Conservation (phyloP, 2,329 filamentous ascomycete genomes). For the Tetracladium maxilliforme region DNA sequence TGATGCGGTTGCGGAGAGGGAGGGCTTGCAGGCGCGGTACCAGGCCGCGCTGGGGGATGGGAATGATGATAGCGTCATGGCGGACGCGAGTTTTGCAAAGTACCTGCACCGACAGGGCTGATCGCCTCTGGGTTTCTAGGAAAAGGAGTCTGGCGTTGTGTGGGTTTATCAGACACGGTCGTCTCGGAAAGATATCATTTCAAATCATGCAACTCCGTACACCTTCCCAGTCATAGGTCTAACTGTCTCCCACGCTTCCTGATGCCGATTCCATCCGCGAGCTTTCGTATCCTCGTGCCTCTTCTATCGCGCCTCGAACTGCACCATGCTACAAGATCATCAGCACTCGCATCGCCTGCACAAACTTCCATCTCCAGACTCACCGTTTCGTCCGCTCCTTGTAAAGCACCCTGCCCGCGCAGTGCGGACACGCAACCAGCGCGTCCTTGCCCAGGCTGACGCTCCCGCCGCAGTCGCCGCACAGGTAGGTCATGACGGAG, state of each 20-base stretch:
- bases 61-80: conserved; percentile 26
- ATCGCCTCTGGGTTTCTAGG: no score
- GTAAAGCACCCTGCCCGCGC: conserved; percentile 88
- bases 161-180: no score
- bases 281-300: no score
- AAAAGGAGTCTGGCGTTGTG: no score
- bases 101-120: conserved; percentile 30
- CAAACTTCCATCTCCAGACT: conserved; percentile 17
- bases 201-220: no score
- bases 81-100: conserved; percentile 48
- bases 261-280: no score
- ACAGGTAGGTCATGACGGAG: conserved; percentile 53
- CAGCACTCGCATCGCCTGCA: conserved; percentile 7
- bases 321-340: conserved; percentile 63
- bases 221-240: no score
- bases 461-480: conserved; percentile 72
- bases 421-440: conserved; percentile 78
- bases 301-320: conserved; percentile 84
- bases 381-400: conserved; percentile 97
- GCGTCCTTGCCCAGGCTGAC: conserved; percentile 65
- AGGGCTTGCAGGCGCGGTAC: conserved; percentile 63
- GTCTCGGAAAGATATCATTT: no score
- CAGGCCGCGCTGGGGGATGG: conserved; percentile 55
- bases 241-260: no score
- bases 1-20: conserved; percentile 37